These are phyloP conservation scores for Corylus avellana DNA, from an alignment of 306 rosid species.

Conservation along the genomic window DNA sequence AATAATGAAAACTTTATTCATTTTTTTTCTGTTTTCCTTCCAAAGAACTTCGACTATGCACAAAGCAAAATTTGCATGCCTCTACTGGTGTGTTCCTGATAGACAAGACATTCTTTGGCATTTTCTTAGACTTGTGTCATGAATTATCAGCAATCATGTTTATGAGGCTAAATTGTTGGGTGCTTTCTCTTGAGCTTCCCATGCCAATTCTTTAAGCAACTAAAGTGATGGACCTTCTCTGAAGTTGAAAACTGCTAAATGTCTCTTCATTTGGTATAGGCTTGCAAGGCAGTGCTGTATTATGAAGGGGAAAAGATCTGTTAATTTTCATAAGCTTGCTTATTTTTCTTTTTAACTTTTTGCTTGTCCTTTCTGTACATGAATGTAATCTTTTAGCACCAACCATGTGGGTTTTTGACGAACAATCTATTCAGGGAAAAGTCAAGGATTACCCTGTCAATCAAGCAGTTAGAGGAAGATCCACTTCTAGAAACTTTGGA, in stretches of 20 bases:
- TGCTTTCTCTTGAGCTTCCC: neutral
- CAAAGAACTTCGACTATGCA: neutral
- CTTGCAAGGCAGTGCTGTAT: neutral
- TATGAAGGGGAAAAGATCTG: neutral
- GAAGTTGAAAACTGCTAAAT: neutral
- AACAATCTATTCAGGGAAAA: conserved; percentile 40
- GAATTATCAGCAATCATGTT: neutral
- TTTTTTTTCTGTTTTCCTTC: neutral
- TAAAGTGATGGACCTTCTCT: neutral
- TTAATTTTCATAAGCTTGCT: neutral
- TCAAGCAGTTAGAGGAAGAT: conserved; percentile 90
- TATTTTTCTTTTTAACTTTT: neutral
- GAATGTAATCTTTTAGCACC: neutral
- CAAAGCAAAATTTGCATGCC: neutral
- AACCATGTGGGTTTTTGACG: neutral
- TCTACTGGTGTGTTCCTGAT: neutral
- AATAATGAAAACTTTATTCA: neutral
- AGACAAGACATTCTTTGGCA: neutral
- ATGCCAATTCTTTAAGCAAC: neutral
- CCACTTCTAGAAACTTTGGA: conserved; percentile 95
- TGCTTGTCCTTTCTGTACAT: neutral
- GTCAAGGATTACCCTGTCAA: conserved; percentile 60
- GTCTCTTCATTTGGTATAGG: neutral
- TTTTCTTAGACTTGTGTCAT: neutral
- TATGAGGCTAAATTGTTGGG: neutral